phyloP scores from a whole-genome alignment of 2,329 filamentous ascomycete species.

The Annulohypoxylon truncatum region DNA sequence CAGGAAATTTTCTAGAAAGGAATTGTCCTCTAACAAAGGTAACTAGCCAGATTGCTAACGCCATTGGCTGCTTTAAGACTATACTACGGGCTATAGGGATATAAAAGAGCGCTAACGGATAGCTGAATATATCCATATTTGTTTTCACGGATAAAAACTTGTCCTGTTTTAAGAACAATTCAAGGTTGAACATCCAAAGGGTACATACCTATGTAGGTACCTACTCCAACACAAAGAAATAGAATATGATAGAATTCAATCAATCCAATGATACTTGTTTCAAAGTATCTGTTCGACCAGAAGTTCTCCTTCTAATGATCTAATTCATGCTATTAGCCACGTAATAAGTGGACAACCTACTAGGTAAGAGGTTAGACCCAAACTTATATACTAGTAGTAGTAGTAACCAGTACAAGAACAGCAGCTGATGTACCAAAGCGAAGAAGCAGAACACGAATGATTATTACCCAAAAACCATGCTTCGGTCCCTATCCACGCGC shows the following conservation, averaged over 20 bases:
- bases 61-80: slow-evolving; percentile 1
- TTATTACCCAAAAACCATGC: slow-evolving; percentile 15
- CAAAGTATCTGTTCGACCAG: too few species aligned
- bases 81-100: not conserved
- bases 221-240: not conserved
- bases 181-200: not conserved
- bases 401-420: too few species aligned
- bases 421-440: not conserved
- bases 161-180: not conserved
- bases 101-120: not conserved
- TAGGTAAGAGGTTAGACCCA: too few species aligned
- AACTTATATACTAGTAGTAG: too few species aligned
- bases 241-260: not conserved
- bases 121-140: not conserved
- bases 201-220: not conserved
- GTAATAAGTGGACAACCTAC: too few species aligned
- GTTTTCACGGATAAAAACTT: not conserved
- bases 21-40: slow-evolving; percentile 34
- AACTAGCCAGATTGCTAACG: not conserved
- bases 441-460: not conserved
- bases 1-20: slow-evolving; percentile 35
- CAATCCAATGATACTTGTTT: too few species aligned
- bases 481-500: slow-evolving; percentile 9
- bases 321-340: not conserved
- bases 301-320: too few species aligned